Base-by-base conservation (phyloP, 2,329 filamentous ascomycete species). In the Alternaria brassicae region DNA sequence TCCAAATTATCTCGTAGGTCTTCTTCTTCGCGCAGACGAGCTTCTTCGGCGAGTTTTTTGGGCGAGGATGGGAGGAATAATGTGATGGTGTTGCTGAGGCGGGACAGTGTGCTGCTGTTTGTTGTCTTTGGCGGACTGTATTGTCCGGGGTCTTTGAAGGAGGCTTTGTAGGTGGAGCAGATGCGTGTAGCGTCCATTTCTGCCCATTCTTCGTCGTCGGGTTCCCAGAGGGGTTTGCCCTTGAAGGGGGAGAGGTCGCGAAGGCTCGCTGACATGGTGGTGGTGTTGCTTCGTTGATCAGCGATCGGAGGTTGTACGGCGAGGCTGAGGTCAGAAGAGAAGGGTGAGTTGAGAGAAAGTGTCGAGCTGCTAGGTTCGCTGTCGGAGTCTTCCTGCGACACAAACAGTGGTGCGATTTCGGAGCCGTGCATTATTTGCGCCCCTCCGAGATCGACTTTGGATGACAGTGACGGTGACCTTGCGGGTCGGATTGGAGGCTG, bases 201-300 rank as follows among this genome's bases (percentile, higher is more conserved):
- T 9, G 23, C 15, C 63, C 63, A 66, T 48, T 63, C 63, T 21
- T 56, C 49, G 23, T 65, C 63, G 12, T 56, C 53, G 4, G 60
- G 58, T 8, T 63, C 63, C 60, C 63, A 65, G 41, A 63, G 36
- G 0, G 53, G 48, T 21, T 25, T 47, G 7, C 32, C 23, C 7
- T 47, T 60, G 17, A 50, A 51, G 2, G 45, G 41, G 6, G 49
- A 58, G 5, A 37, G 34, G 34, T 39, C 30, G n/a, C 21, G 41
- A 4, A 19, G 23, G 37, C 44, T 48, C 1, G 34, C 17, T 10
- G 39, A 34, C 45, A 56, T 39, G 7, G 19, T 4, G 7, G 19
- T 4, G 10, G 30, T 39, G 5, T 40, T 23, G 3, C 9, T 15
- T 8, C 23, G 6, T 40, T 4, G 19, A 17, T 4, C 12, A 12